Evolutionary conservation across 78 protist genomes (phyloP).

Genomic region (Dictyostelium brefeldianum): DNA sequence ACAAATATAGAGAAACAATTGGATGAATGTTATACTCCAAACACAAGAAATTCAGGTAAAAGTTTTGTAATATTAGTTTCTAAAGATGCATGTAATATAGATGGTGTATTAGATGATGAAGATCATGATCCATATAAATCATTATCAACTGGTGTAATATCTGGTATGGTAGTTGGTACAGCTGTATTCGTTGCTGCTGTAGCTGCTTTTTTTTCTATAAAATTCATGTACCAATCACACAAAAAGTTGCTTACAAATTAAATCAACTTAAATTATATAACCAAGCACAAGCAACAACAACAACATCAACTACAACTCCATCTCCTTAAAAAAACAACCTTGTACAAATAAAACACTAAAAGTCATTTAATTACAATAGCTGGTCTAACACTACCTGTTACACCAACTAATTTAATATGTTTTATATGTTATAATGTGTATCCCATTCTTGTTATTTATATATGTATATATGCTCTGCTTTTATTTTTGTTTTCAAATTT

Average conservation of each 20-base stretch:
- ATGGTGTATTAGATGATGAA: too few relatives aligned
- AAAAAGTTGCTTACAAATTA: background rate
- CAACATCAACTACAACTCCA: too few relatives aligned
- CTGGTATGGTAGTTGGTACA: background rate
- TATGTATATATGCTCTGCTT: too few relatives aligned
- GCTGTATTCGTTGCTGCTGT: background rate
- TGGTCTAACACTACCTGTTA: too few relatives aligned
- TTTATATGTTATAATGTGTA: too few relatives aligned
- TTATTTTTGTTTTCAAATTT: too few relatives aligned
- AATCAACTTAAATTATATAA: background rate
- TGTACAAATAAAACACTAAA: too few relatives aligned
- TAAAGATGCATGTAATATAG: background rate
- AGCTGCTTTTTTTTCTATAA: conserved; percentile 1
- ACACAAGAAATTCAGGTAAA: background rate
- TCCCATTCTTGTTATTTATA: too few relatives aligned
- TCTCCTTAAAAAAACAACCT: too few relatives aligned
- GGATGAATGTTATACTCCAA: background rate
- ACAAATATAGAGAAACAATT: background rate
- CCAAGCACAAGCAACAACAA: too few relatives aligned
- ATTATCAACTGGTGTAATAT: background rate
- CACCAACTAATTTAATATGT: too few relatives aligned
- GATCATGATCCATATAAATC: background rate
- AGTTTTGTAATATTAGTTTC: background rate
- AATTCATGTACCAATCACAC: background rate
- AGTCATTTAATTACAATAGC: too few relatives aligned